Evolutionary conservation across 495 filamentous ascomycete species (phyloP), one percentile per base, ranked within the genome.

Genomic region (Talaromyces thailandensis): DNA sequence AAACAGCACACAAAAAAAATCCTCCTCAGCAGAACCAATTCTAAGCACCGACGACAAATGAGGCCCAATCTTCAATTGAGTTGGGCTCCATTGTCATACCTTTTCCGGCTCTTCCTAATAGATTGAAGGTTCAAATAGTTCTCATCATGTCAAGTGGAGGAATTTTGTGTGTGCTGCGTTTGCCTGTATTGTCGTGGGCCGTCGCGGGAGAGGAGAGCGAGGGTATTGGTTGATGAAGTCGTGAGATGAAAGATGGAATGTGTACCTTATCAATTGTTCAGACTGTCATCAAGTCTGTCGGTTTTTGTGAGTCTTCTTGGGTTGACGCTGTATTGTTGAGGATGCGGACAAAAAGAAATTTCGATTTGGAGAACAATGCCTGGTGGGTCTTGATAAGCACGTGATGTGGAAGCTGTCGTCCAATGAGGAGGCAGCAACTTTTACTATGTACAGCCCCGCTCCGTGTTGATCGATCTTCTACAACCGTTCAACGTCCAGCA

Each of bases 71-170:
- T 58, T 61, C 65, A n/a, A 12, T 28, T 56, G 29, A 23, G 8
- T 1, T 62, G 28, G 55, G 48, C 4, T 40, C 62, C 56, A 58
- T 64, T 71, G 76, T 56, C 76, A 80, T 78, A 74, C 77, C 77
- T 80, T 67, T 79, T 80, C 76, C 77, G 77, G 77, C 77, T 80
- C 77, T 80, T 80, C 77, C 77, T 80, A 80, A 76, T 73, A 69
- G 70, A 51, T 58, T 71, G 64, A 67, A 43, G 71, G 77, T 77
- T 80, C 77, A 63, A 63, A 68, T 71, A 65, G 65, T 68, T 75
- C 73, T 80, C 76, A 79, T 80, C 77, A 79, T 78, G 26, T 61
- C n/a, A 51, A 28, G 14, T 31, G 43, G 21, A 31, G 14, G n/a
- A 25, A 35, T 21, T 35, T 8, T 35, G 26, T 35, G 26, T 57